Conservation (phyloP, 2,329 filamentous ascomycete species). For the Amauroascus verrucosus region DNA sequence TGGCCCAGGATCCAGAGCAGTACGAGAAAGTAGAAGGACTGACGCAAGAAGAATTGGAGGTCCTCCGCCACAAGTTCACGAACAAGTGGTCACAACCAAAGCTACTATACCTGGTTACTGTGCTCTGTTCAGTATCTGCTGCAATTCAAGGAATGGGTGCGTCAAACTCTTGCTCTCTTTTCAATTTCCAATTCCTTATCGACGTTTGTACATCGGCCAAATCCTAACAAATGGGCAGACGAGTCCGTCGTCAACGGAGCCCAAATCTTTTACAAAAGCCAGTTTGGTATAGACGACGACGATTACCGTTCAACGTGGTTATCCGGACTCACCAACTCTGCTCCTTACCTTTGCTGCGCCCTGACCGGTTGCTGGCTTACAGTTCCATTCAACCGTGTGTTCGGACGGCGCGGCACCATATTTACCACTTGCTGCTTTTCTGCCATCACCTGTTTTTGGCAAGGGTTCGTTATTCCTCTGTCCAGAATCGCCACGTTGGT, state of each 20-base stretch:
- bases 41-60: slow-evolving; percentile 47
- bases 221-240: slow-evolving; percentile 33
- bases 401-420: slow-evolving; percentile 64
- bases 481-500: slow-evolving; percentile 44
- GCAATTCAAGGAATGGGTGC: slow-evolving; percentile 59
- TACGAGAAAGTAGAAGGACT: slow-evolving; percentile 45
- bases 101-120: slow-evolving; percentile 55
- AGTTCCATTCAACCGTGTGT: slow-evolving; percentile 58
- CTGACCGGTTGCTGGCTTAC: slow-evolving; percentile 64
- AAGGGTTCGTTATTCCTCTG: slow-evolving; percentile 60
- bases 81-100: slow-evolving; percentile 60
- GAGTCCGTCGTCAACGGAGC: slow-evolving; percentile 61
- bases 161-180: slow-evolving; percentile 20
- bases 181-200: too few relatives aligned
- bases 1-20: slow-evolving; percentile 45
- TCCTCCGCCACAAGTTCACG: slow-evolving; percentile 51
- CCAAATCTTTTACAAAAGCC: slow-evolving; percentile 52
- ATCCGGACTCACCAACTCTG: slow-evolving; percentile 51
- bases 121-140: slow-evolving; percentile 57
- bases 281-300: slow-evolving; percentile 49
- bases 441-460: slow-evolving; percentile 44
- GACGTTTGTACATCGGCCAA: too few relatives aligned
- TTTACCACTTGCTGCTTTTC: slow-evolving; percentile 67
- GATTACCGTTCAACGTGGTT: slow-evolving; percentile 48
- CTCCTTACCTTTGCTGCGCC: slow-evolving; percentile 53